phyloP scores from a whole-genome alignment of 495 filamentous ascomycete genomes.

The Penicillium dipodomyicola region DNA sequence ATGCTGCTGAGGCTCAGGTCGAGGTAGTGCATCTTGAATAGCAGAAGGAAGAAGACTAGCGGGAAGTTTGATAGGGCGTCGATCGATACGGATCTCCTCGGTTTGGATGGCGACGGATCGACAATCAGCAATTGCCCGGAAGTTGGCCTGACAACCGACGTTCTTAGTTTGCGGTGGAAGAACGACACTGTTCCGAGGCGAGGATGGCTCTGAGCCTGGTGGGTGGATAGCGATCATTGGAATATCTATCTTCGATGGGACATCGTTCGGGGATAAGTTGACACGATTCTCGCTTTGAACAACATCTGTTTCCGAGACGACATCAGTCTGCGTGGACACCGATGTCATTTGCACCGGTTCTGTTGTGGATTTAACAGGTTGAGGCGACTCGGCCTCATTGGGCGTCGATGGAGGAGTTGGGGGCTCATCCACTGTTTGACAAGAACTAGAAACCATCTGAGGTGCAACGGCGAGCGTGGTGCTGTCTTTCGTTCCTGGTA shows the following conservation, averaged over 20 bases:
- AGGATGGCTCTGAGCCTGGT: constrained; percentile 61
- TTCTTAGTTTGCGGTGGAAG: constrained; percentile 65
- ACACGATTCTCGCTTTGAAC: constrained; percentile 14
- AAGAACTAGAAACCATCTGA: constrained; percentile 67
- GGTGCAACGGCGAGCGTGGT: constrained; percentile 32
- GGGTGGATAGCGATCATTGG: constrained; percentile 67
- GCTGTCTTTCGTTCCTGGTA: constrained; percentile 27
- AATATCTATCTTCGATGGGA: constrained; percentile 39
- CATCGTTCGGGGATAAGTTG: constrained; percentile 22
- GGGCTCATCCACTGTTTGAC: constrained; percentile 67
- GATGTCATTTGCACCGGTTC: constrained; percentile 44
- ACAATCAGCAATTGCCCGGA: constrained; percentile 34
- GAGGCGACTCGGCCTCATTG: constrained; percentile 41
- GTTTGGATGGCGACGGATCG: constrained; percentile 72
- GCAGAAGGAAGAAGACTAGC: constrained; percentile 75
- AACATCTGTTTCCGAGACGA: constrained; percentile 11
- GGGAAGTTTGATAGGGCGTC: constrained; percentile 68
- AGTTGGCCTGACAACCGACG: constrained; percentile 52
- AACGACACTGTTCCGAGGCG: constrained; percentile 57
- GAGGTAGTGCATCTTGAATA: constrained; percentile 40
- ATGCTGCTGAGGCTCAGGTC: constrained; percentile 22
- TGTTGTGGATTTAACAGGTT: constrained; percentile 9
- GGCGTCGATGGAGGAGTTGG: constrained; percentile 69
- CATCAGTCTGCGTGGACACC: constrained; percentile 70
- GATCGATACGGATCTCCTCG: constrained; percentile 78